These are phyloP conservation scores for Daldinia vernicosa DNA, from an alignment of 495 filamentous ascomycete species.

Conservation along the genomic window DNA sequence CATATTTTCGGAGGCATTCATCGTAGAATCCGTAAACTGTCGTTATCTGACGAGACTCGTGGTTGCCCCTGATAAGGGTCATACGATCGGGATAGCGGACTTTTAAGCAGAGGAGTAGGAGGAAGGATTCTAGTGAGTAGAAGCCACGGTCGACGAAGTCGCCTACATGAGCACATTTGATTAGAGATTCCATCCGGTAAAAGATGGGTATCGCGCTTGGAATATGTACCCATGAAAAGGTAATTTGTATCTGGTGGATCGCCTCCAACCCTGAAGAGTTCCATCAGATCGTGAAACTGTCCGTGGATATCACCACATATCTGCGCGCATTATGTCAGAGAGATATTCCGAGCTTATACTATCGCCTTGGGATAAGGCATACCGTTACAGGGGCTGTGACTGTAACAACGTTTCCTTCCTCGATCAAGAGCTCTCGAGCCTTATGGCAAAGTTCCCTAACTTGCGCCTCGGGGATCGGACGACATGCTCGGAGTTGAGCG, in stretches of 20 bases:
- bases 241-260: slow-evolving; percentile 98
- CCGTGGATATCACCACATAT: slow-evolving; percentile 99
- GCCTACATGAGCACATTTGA: slow-evolving; percentile 54
- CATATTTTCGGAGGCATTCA: slow-evolving; percentile 96
- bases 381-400: slow-evolving; percentile 95
- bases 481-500: slow-evolving; percentile 90
- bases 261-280: slow-evolving; percentile 94
- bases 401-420: slow-evolving; percentile 97
- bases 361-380: slow-evolving; percentile 26
- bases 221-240: slow-evolving; percentile 84
- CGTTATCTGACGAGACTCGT: slow-evolving; percentile 97
- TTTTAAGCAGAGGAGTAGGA: slow-evolving; percentile 93
- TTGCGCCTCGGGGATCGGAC: slow-evolving; percentile 92
- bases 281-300: slow-evolving; percentile 99
- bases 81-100: slow-evolving; percentile 98
- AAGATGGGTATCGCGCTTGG: slow-evolving; percentile 4
- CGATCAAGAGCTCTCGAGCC: slow-evolving; percentile 93
- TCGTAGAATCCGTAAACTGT: slow-evolving; percentile 99
- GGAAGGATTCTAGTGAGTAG: slow-evolving; percentile 96
- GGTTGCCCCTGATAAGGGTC: slow-evolving; percentile 95
- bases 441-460: slow-evolving; percentile 98
- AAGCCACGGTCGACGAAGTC: slow-evolving; percentile 98
- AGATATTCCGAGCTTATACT: not conserved
- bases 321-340: slow-evolving; percentile 47
- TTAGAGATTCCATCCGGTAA: slow-evolving; percentile 24